Conservation (phyloP, 2,329 filamentous ascomycete species). For the Colletotrichum spinosum region DNA sequence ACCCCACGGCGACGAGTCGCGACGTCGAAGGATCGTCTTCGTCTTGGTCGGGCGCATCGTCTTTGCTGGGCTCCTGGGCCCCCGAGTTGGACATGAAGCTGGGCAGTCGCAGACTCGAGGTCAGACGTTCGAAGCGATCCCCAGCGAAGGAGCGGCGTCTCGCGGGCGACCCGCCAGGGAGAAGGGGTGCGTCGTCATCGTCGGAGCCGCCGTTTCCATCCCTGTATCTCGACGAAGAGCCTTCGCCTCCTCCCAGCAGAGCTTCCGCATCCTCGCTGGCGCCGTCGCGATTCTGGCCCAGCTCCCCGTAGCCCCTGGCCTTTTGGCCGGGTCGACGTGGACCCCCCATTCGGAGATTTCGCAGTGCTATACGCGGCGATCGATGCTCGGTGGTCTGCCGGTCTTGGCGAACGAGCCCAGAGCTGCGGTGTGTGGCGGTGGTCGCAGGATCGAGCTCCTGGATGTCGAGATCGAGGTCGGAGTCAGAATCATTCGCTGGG, state of each 20-base stretch:
- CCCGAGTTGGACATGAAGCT: constrained; percentile 69
- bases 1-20: constrained; percentile 81
- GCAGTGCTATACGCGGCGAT: constrained; percentile 74
- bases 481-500: constrained; percentile 77
- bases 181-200: constrained; percentile 81
- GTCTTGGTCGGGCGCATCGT: constrained; percentile 61
- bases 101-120: constrained; percentile 71
- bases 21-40: constrained; percentile 76
- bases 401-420: constrained; percentile 60
- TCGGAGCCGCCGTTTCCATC: constrained; percentile 65
- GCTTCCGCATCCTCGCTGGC: constrained; percentile 75
- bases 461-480: constrained; percentile 81
- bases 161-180: constrained; percentile 58
- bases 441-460: constrained; percentile 79
- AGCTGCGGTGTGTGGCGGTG: constrained; percentile 41
- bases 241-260: constrained; percentile 73
- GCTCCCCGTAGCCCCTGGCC: constrained; percentile 68
- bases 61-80: constrained; percentile 46
- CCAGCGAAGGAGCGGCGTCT: constrained; percentile 52
- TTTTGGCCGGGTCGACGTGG: constrained; percentile 68
- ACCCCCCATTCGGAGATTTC: constrained; percentile 76
- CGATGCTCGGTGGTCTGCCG: constrained; percentile 58
- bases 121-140: constrained; percentile 56
- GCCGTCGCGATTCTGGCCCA: constrained; percentile 66
- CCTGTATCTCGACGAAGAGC: constrained; percentile 66